A percentile compares a stretch with the other conserved stretches of the same genome.
Evolutionary conservation across 371 early-diverging fungal genomes (phyloP).

Genomic region (Mucor sp.): DNA sequence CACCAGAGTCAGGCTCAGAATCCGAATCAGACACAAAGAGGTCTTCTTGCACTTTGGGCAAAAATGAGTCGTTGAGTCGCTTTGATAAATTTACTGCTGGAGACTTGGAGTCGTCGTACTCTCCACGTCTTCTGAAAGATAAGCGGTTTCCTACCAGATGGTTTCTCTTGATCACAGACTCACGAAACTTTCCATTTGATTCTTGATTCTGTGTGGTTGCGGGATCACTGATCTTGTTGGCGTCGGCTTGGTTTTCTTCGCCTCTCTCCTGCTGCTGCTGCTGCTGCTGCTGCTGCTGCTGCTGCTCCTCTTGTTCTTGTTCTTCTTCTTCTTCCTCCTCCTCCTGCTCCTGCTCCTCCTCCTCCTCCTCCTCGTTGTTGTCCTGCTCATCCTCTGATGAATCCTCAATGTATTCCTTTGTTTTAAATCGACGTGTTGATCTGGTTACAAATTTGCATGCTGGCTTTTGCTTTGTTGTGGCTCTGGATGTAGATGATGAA

Average conservation of each 20-base stretch:
- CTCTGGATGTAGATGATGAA: not conserved
- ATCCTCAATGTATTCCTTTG: not conserved
- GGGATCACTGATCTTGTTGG: not conserved
- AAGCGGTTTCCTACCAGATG: constrained; percentile 14
- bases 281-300: not conserved
- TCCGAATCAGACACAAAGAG: constrained; percentile 29
- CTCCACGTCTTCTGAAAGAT: not conserved
- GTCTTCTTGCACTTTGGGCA: constrained; percentile 13
- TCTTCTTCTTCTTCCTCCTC: not conserved
- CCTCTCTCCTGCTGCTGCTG: not conserved
- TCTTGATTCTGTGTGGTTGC: not conserved
- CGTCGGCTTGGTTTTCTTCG: not conserved
- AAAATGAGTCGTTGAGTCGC: constrained; percentile 5
- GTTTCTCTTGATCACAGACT: not conserved
- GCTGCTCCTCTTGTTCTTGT: not conserved
- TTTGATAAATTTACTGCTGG: not conserved
- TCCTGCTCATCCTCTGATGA: not conserved
- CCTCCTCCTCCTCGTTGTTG: not conserved
- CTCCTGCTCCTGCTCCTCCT: not conserved
- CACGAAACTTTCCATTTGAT: not conserved
- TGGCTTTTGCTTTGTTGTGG: not conserved
- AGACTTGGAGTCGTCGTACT: not conserved
- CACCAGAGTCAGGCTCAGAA: constrained; percentile 24
- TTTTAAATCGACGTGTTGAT: not conserved
- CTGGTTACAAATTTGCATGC: not conserved